Conservation (phyloP, 2,329 filamentous ascomycete species). For the Aspergillus ruber region DNA sequence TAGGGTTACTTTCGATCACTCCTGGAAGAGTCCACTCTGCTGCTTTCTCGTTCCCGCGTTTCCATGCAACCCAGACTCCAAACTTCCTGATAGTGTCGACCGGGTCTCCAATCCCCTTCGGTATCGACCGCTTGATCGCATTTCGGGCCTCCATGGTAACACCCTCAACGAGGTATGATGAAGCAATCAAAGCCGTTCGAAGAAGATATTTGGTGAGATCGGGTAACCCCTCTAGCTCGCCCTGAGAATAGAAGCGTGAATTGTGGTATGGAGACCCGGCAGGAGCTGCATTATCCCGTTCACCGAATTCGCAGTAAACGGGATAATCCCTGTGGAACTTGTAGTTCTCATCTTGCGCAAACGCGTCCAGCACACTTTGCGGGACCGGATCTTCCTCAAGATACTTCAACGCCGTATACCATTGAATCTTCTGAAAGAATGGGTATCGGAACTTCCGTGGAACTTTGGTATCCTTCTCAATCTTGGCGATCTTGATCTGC, state of each 20-base stretch:
- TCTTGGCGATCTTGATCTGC: conserved; percentile 59
- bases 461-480: conserved; percentile 62
- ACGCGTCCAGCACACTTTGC: conserved; percentile 47
- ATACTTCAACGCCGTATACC: conserved; percentile 60
- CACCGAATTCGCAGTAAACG: conserved; percentile 54
- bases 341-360: conserved; percentile 49
- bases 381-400: conserved; percentile 60
- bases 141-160: conserved; percentile 54
- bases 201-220: conserved; percentile 57
- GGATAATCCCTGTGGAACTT: conserved; percentile 50
- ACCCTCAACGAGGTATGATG: conserved; percentile 53
- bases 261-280: conserved; percentile 51
- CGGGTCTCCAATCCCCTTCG: conserved; percentile 56
- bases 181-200: conserved; percentile 56
- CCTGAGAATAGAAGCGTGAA: conserved; percentile 56
- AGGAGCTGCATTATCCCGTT: conserved; percentile 46
- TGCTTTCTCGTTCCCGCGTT: conserved; percentile 57
- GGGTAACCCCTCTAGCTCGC: conserved; percentile 55
- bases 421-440: conserved; percentile 64
- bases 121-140: conserved; percentile 57
- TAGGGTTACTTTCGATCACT: conserved; percentile 45
- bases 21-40: conserved; percentile 58
- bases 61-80: conserved; percentile 62
- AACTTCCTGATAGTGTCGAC: conserved; percentile 55
- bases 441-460: conserved; percentile 61